phyloP scores from a whole-genome alignment of 179 eudicot genomes.

The Silene coronaria region DNA sequence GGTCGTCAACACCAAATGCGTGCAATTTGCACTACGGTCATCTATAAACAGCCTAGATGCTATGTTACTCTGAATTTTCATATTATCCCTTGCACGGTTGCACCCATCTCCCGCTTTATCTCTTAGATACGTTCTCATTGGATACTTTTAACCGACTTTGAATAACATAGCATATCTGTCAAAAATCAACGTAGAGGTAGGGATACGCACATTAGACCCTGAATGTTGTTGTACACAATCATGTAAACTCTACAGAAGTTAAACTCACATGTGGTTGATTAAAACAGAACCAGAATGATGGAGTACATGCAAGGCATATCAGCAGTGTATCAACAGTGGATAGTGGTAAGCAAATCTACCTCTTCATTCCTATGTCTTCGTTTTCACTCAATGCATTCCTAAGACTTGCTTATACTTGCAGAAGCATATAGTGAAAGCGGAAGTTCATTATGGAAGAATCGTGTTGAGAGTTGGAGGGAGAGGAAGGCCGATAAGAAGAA shows the following conservation, averaged over 20 bases:
- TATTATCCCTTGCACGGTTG: too few species aligned
- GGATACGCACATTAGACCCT: too few species aligned
- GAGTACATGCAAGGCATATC: slow-evolving; percentile 71
- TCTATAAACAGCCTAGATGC: too few species aligned
- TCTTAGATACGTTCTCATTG: not conserved
- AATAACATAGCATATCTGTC: not conserved
- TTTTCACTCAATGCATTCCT: not conserved
- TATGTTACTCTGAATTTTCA: too few species aligned
- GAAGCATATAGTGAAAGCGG: slow-evolving; percentile 69
- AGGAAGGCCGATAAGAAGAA: slow-evolving; percentile 70
- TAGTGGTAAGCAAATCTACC: slow-evolving; percentile 59
- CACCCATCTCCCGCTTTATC: not conserved
- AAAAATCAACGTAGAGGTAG: too few species aligned
- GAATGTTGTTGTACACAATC: not conserved
- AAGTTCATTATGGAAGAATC: slow-evolving; percentile 86
- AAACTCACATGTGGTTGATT: slow-evolving; percentile 7
- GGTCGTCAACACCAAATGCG: too few species aligned
- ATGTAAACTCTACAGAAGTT: not conserved
- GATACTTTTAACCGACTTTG: too few species aligned
- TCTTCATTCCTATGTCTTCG: not conserved
- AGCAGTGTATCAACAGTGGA: slow-evolving; percentile 77
- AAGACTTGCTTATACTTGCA: slow-evolving; percentile 22
- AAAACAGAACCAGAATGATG: slow-evolving; percentile 52
- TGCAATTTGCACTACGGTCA: too few species aligned
- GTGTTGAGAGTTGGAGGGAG: slow-evolving; percentile 95